Conservation (phyloP, 495 filamentous ascomycete species). For the Talaromyces stipitatus region DNA sequence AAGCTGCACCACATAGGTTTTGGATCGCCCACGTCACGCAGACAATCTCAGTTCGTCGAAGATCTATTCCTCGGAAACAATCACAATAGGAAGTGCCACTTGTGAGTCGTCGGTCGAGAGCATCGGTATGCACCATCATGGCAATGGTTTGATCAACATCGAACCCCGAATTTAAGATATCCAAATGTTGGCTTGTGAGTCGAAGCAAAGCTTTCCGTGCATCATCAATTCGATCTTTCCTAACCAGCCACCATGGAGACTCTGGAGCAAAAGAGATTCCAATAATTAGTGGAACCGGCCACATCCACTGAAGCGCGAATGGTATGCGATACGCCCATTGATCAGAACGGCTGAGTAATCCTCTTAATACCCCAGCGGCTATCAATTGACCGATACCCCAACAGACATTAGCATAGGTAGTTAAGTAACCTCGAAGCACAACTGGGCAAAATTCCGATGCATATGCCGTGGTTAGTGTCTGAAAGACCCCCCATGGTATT, state of each 20-base stretch:
- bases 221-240: conserved; percentile 27
- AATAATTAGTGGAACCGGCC: conserved; percentile 40
- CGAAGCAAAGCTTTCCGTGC: conserved; percentile 37
- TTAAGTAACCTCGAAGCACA: conserved; percentile 34
- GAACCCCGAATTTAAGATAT: conserved; percentile 14
- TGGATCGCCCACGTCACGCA: conserved; percentile 6
- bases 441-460: conserved; percentile 43
- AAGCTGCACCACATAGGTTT: not conserved
- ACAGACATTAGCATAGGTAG: conserved; percentile 40
- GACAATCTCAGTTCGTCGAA: conserved; percentile 32
- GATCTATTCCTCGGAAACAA: conserved; percentile 30
- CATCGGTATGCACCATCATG: conserved; percentile 46
- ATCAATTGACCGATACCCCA: conserved; percentile 47
- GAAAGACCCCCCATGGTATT: conserved; percentile 37
- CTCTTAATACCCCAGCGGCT: conserved; percentile 37
- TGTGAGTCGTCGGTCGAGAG: conserved; percentile 21
- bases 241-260: conserved; percentile 39
- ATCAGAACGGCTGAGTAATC: conserved; percentile 20
- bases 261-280: conserved; percentile 35
- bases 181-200: conserved; percentile 26
- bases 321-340: conserved; percentile 51
- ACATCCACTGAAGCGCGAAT: conserved; percentile 49
- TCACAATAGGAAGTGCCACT: conserved; percentile 27
- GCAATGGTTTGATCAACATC: conserved; percentile 36
- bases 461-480: conserved; percentile 44